These are phyloP conservation scores for Fusarium austroafricanum DNA, from an alignment of 2,329 filamentous ascomycete species.

Conservation along the genomic window DNA sequence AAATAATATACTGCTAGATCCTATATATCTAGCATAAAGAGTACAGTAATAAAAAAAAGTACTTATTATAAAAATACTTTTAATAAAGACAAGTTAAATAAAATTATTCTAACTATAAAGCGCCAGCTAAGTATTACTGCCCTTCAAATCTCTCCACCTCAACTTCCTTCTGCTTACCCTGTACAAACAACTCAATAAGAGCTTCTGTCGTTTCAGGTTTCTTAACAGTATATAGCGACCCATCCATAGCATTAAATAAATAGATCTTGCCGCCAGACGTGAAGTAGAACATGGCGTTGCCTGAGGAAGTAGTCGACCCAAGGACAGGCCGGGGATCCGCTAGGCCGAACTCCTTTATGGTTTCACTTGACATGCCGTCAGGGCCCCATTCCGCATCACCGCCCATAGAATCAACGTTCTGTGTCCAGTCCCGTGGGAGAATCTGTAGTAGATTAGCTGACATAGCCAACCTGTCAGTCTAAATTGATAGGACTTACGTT, in stretches of 20 bases:
- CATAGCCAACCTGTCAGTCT: too few species aligned
- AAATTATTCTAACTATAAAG: too few species aligned
- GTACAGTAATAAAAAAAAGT: too few species aligned
- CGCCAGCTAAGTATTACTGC: too few species aligned
- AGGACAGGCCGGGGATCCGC: background rate
- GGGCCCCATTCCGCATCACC: background rate
- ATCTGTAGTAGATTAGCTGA: background rate
- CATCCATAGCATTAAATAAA: background rate
- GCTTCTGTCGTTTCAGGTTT: background rate
- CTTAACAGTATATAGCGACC: background rate
- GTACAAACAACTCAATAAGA: background rate
- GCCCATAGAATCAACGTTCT: background rate
- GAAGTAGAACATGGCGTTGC: background rate
- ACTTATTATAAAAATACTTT: too few species aligned
- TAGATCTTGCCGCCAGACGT: background rate
- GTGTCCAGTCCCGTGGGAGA: background rate
- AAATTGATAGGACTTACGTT: too few species aligned
- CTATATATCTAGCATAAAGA: too few species aligned
- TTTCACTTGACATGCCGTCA: background rate
- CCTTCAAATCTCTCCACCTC: background rate
- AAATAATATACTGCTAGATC: too few species aligned
- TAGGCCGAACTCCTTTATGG: background rate
- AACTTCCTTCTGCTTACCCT: background rate
- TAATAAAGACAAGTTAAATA: too few species aligned
- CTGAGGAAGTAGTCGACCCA: background rate